phyloP scores from a whole-genome alignment of 306 rosid genomes.

The Myrica gale region DNA sequence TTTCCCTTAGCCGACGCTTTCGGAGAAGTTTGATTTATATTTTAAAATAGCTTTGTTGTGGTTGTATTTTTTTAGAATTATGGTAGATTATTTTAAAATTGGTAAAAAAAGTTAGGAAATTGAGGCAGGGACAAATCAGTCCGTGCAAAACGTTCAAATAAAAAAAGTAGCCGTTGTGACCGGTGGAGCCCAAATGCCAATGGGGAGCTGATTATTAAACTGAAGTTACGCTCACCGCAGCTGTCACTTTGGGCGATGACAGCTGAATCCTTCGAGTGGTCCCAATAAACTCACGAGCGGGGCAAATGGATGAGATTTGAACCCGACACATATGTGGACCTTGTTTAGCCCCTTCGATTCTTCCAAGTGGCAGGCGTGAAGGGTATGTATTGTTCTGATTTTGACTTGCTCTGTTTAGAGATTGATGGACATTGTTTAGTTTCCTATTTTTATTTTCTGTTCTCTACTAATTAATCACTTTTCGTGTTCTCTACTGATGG shows the following conservation, averaged over 20 bases:
- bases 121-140: neutral
- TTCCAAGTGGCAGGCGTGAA: slow-evolving; percentile 70
- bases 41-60: too few relatives aligned
- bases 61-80: too few relatives aligned
- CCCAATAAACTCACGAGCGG: neutral
- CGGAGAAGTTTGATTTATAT: too few relatives aligned
- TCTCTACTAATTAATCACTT: too few relatives aligned
- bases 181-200: neutral
- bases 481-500: too few relatives aligned
- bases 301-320: too few relatives aligned
- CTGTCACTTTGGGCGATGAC: neutral
- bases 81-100: too few relatives aligned
- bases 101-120: too few relatives aligned
- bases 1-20: too few relatives aligned
- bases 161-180: slow-evolving; percentile 46
- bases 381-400: slow-evolving; percentile 38
- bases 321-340: too few relatives aligned
- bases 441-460: too few relatives aligned
- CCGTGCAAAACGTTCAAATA: slow-evolving; percentile 8
- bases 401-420: neutral
- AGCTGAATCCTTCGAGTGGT: neutral
- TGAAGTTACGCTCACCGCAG: neutral
- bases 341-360: slow-evolving; percentile 78
- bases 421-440: too few relatives aligned
- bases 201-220: neutral